Base-by-base conservation (phyloP, 2,329 filamentous ascomycete genomes). In the Phyllosticta citrichinensis region DNA sequence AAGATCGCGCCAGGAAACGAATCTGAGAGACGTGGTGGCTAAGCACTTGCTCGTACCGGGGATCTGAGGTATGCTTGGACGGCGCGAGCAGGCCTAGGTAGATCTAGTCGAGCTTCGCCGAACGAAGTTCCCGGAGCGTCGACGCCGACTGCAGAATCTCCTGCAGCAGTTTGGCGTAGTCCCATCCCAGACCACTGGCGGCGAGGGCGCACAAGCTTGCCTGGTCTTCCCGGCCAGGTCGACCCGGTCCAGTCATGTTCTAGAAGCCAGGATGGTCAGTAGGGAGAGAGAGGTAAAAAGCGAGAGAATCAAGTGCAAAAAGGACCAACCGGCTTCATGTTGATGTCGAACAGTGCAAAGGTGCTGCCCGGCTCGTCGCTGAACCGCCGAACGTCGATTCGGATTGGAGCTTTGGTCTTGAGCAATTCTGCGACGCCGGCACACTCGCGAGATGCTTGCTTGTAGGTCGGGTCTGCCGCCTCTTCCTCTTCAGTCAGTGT, bases 281-380 rank as follows among this genome's bases (percentile, higher is more conserved):
- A 50, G 52, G 14, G n/a, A 47, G 50, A 19, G 9, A 4, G 17
- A 5, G 22, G 22, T 3, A 22, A 22, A 22, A 22, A 22, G 5
- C n/a, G 20, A 52, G 19, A 50, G 11, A 30, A 14, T 24, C 11
- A 51, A 8, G 20, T 17, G 53, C 17, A 14, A 27, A 35, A 57
- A 51, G 52, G 25, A 71, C 74, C 69, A 67, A 77, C 76, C 17
- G 78, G 78, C 65, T 81, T 80, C 75, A 81, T 79, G 60, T 81
- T 81, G 12, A 81, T 71, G 66, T 81, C 78, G 64, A 81, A 81
- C 19, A 80, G 66, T 0, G 75, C 76, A 68, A 81, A 81, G 1
- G 68, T 67, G 0, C 68, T 70, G 0, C 68, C 68, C 5, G 57
- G 56, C 19, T 62, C 54, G 2, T 70, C 61, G 2, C 62, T 61